A percentile compares a stretch with the other conserved stretches of the same genome.
Conservation (phyloP, 140 eudicot genomes). For the Anethum foeniculum region DNA sequence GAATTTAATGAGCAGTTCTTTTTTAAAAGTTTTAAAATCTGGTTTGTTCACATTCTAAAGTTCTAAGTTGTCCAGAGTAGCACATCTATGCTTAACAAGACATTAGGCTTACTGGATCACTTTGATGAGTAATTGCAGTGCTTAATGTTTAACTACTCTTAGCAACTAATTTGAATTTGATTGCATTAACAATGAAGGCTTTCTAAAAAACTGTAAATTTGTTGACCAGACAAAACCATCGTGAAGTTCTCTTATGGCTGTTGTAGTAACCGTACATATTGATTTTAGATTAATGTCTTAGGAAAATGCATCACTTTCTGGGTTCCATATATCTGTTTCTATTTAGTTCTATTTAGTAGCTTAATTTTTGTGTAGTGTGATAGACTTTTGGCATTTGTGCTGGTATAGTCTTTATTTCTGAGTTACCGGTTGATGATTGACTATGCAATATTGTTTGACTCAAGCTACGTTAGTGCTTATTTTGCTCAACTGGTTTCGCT, state of each 20-base stretch:
- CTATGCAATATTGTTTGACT: no score
- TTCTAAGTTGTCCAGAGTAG: no score
- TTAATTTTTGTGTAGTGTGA: no score
- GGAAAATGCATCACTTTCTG: not conserved
- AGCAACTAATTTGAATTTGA: not conserved
- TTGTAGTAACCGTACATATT: not conserved
- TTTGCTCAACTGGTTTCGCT: no score
- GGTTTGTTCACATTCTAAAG: no score
- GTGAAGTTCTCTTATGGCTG: not conserved
- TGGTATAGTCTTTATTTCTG: no score
- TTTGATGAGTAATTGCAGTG: not conserved
- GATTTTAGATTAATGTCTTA: not conserved
- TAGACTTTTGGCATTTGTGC: no score
- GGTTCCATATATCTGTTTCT: no score
- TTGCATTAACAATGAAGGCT: not conserved
- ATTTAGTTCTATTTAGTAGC: no score
- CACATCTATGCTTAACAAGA: not conserved
- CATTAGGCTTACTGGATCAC: not conserved
- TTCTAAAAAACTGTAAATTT: not conserved
- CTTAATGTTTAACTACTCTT: not conserved
- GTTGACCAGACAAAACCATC: not conserved
- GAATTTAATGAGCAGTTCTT: not conserved
- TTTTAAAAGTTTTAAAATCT: not conserved
- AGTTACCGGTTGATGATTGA: no score
- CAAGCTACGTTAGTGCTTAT: no score